Evolutionary conservation across 805 yeast species (phyloP).

Genomic region (Candida peoriensis): DNA sequence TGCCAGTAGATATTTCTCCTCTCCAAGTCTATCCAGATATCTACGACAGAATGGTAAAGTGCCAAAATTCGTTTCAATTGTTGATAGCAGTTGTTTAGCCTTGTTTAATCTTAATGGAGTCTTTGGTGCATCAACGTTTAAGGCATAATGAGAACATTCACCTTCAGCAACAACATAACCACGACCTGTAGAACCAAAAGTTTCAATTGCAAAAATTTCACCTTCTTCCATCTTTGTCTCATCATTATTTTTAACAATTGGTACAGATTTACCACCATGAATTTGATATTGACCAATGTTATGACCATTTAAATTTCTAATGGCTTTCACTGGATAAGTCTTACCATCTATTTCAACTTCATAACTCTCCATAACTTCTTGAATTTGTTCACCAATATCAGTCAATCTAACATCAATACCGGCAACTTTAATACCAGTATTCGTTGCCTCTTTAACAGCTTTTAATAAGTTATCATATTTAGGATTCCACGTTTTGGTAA

Average conservation of each 20-base stretch:
- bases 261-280: slow-evolving; percentile 95
- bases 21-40: slow-evolving; percentile 86
- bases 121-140: slow-evolving; percentile 42
- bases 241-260: slow-evolving; percentile 91
- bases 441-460: slow-evolving; percentile 91
- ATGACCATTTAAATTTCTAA: slow-evolving; percentile 92
- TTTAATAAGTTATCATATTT: slow-evolving; percentile 73
- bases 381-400: slow-evolving; percentile 93
- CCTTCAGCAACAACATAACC: slow-evolving; percentile 86
- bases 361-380: slow-evolving; percentile 95
- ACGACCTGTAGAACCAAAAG: slow-evolving; percentile 94
- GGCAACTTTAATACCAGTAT: slow-evolving; percentile 87
- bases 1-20: slow-evolving; percentile 85
- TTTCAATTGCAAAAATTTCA: slow-evolving; percentile 95
- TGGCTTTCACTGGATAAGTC: slow-evolving; percentile 77
- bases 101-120: slow-evolving; percentile 55
- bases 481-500: slow-evolving; percentile 82
- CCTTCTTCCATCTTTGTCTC: slow-evolving; percentile 98
- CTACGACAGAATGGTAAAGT: slow-evolving; percentile 96
- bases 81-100: slow-evolving; percentile 63
- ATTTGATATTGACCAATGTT: slow-evolving; percentile 78
- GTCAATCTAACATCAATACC: slow-evolving; percentile 95
- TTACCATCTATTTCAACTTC: slow-evolving; percentile 90
- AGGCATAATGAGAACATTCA: slow-evolving; percentile 91
- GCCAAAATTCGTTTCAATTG: slow-evolving; percentile 81